Base-by-base conservation (phyloP, 148 eudicot genomes). In the Hydrangea macrophylla region DNA sequence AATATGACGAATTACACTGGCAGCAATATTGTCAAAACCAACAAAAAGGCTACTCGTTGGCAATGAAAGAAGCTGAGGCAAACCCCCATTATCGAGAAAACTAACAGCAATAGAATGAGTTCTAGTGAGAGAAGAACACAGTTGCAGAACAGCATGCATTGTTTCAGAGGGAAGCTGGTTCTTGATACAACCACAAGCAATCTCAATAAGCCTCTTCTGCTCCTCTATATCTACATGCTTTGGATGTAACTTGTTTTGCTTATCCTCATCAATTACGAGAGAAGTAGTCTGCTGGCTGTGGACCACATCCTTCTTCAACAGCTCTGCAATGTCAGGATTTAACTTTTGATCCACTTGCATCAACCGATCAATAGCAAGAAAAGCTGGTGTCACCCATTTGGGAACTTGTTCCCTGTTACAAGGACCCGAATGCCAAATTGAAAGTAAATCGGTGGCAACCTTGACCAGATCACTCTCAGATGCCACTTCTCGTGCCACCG, bases 301-400 rank as follows among this genome's bases (percentile, higher is more conserved):
- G 44, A 60, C 80, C 18, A 73, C 81, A 73, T 73, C 85, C 71
- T 75, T 85, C 82, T 85, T 90, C 74, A 94, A 68, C 67, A 85
- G 62, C 58, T 94, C 96, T 9, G 86, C 76, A 66, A 94, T 71
- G 75, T 85, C 93, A 63, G 82, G 77, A 68, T 70, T 87, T 58
- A 90, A 74, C 68, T 82, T 86, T 37, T 81, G 82, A 70, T 87
- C 96, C 62, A 85, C 86, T 78, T 94, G 96, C 35, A 87, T 75
- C 70, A 94, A 76, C 36, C 91, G 87, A 76, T 88, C 99, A 72
- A 94, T 76, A 56, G 91, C 89, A 76, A 94, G 86, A 79, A 94
- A 90, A 61, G 91, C 96, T 56, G 97, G 84, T 20, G 99, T 87
- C 33, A 94, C 96, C 99, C 99, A 94, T 68, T 87, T 90, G 3